phyloP scores from a whole-genome alignment of 768 basidiomycete species.

The Baorangia bicolor region DNA sequence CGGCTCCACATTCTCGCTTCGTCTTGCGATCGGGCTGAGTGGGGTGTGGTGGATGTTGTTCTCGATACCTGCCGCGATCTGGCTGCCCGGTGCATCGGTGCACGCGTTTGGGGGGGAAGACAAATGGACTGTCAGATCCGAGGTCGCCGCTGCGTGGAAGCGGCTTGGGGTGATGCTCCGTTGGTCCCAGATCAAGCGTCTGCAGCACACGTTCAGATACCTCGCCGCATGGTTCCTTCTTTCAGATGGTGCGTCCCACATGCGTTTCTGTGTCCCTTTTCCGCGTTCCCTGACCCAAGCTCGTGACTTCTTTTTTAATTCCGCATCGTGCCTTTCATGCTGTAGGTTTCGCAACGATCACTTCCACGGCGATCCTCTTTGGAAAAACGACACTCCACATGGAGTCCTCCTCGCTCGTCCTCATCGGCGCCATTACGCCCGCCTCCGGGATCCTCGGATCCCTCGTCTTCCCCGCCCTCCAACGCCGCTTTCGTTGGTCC shows the following conservation, averaged over 20 bases:
- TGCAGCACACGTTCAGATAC: constrained; percentile 85
- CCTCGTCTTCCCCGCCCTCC: constrained; percentile 74
- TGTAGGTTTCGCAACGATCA: constrained; percentile 87
- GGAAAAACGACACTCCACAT: constrained; percentile 87
- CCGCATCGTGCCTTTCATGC: no score
- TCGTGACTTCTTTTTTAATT: neutral
- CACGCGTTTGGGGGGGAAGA: neutral
- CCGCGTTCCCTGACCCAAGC: neutral
- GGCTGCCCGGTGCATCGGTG: constrained; percentile 51
- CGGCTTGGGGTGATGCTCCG: constrained; percentile 72
- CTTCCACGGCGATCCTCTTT: constrained; percentile 88
- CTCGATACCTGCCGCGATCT: constrained; percentile 73
- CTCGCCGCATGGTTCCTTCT: constrained; percentile 94
- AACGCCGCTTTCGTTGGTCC: constrained; percentile 60
- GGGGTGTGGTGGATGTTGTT: constrained; percentile 89
- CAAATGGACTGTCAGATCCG: constrained; percentile 46
- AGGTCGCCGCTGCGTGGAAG: constrained; percentile 72
- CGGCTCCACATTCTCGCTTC: constrained; percentile 75
- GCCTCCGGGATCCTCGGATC: constrained; percentile 80
- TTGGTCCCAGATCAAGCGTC: constrained; percentile 66
- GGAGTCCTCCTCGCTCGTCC: constrained; percentile 70
- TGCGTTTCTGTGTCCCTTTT: neutral
- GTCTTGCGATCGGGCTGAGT: constrained; percentile 81
- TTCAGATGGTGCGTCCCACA: constrained; percentile 66
- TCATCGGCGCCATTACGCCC: constrained; percentile 78